Base-by-base conservation (phyloP, 2,329 filamentous ascomycete species). In the Dactylellina parvicollis region DNA sequence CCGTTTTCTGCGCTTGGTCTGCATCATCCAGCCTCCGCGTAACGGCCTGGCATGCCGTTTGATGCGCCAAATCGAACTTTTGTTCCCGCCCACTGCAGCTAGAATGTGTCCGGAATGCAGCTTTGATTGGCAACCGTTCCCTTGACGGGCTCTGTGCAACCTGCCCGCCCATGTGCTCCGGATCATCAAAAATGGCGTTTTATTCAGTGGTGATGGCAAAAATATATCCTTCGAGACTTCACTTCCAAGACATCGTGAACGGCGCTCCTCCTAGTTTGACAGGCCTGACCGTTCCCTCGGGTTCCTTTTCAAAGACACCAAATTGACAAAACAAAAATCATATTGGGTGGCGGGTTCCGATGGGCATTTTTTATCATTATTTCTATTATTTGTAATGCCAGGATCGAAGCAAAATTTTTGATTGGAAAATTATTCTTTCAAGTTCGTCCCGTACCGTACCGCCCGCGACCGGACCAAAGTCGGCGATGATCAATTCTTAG, bases 11-110 rank as follows among this genome's bases (percentile, higher is more conserved):
- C 12, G 22, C 26, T n/a, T 26, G 44, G 34, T 30, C 47, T 61
- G 57, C 44, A 61, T 20, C n/a, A 34, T 71, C 59, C 26, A 57
- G 28, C 42, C 57, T 50, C 40, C 49, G 16, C 57, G 16, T 9
- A 54, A 42, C 46, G 22, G 59, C 28, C 10, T 54, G 66, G 32
- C 66, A 59, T 50, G 32, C 57, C 56, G 56, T 61, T 40, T 54
- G 3, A 34, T 34, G 44, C 34, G 9, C 12, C 50, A 54, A 62
- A 62, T 62, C 57, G 26, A 64, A 22, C n/a, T n/a, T 26, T 16
- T 49, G 24, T 26, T 62, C 60, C 60, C 49, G 47, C 16, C 4
- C 24, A 28, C 30, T 49, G 47, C 50, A 54, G 47, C 42, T 26
- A 32, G 38, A 49, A 42, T n/a, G 38, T 42, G 47, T 54, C 38